These are phyloP conservation scores for Ogataea neopini DNA, from an alignment of 805 yeast genomes.

Conservation along the genomic window DNA sequence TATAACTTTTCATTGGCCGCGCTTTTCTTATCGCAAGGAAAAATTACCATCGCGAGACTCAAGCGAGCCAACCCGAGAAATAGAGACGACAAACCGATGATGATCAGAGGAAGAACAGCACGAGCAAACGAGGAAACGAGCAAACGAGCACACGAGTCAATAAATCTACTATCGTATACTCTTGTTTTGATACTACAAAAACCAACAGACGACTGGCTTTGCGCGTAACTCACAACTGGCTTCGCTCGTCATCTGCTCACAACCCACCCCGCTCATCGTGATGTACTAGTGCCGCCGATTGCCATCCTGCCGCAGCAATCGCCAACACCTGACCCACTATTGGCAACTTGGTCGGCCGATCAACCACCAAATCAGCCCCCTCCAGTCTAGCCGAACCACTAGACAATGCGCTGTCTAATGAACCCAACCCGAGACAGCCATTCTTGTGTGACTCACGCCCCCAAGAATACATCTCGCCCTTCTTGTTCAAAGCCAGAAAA, in stretches of 20 bases:
- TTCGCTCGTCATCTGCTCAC: not conserved
- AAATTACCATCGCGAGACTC: too few species aligned
- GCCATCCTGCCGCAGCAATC: conserved; percentile 81
- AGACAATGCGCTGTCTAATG: conserved; percentile 13
- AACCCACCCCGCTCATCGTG: not conserved
- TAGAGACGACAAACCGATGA: too few species aligned
- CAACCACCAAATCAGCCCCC: conserved; percentile 37
- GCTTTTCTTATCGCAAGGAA: conserved; percentile 7
- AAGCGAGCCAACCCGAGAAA: too few species aligned
- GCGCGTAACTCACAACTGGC: too few species aligned
- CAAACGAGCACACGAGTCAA: too few species aligned
- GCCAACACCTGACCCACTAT: conserved; percentile 52
- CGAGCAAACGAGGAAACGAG: too few species aligned
- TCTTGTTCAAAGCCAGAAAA: conserved; percentile 55
- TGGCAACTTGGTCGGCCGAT: conserved; percentile 44
- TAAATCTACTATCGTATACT: too few species aligned
- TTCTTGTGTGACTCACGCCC: conserved; percentile 62
- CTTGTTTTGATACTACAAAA: too few species aligned
- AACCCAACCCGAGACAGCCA: conserved; percentile 74
- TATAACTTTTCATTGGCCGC: conserved; percentile 5
- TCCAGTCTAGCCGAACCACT: conserved; percentile 30
- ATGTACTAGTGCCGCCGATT: conserved; percentile 60
- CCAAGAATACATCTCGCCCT: conserved; percentile 65
- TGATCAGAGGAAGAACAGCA: too few species aligned
- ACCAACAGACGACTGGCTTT: too few species aligned